Evolutionary conservation across 208 protist species (phyloP).

Genomic region (Naegleria fowleri): DNA sequence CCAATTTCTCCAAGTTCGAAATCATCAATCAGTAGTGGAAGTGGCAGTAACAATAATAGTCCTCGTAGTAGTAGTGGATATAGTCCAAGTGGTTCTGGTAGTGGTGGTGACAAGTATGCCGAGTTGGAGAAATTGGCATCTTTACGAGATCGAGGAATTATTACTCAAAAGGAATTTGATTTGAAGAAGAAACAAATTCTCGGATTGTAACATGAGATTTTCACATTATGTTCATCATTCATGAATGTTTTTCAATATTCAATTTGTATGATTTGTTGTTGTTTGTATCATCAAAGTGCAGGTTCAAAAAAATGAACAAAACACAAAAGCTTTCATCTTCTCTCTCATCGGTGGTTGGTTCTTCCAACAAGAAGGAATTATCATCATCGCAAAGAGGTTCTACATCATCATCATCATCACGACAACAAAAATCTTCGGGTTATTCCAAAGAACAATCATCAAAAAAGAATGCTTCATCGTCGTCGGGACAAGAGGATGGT

Average conservation of each 20-base stretch:
- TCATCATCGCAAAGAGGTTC: not conserved
- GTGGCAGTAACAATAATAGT: no score
- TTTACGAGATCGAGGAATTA: not conserved
- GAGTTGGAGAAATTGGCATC: not conserved
- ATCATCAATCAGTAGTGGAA: no score
- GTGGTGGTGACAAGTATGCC: not conserved
- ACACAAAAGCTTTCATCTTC: not conserved
- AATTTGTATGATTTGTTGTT: not conserved
- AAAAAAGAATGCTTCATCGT: not conserved
- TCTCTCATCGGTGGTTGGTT: no score
- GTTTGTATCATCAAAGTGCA: not conserved
- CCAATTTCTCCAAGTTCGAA: no score
- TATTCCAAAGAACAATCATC: not conserved
- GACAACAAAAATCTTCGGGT: not conserved
- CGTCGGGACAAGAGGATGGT: not conserved
- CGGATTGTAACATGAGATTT: not conserved
- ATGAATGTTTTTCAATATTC: not conserved
- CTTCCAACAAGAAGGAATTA: no score
- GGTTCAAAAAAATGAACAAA: not conserved
- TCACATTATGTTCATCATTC: no score
- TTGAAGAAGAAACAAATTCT: slow-evolving; percentile 28
- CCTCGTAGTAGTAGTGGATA: no score
- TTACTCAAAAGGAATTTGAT: slow-evolving; percentile 14
- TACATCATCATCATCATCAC: not conserved
- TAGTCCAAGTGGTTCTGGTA: no score